Evolutionary conservation across 805 yeast genomes (phyloP), one percentile per base, ranked within the genome.

Genomic region (Helenozyma rhizophorensis): DNA sequence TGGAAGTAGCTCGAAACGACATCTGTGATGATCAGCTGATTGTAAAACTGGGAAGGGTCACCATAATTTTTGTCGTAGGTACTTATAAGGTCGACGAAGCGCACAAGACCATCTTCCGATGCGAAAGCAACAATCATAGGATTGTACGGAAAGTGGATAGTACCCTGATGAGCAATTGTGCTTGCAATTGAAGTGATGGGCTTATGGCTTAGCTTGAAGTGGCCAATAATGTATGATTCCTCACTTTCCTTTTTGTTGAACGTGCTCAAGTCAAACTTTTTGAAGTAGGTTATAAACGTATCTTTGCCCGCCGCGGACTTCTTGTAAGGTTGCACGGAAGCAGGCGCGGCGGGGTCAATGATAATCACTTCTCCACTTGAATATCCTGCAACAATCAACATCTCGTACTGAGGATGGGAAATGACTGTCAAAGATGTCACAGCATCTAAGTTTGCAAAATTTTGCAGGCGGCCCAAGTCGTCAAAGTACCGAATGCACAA

Each of bases 81-180:
- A 14, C 55, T 51, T 14, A 56, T 42, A 24, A 80, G 51, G 49
- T 80, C 81, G 28, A 83, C 59, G 12, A 83, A 45, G 28, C 83
- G 58, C 16, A 79, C 58, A 39, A 70, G 72, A 2, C 88, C 93
- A 49, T 81, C 87, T 39, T 76, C 83, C 6, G 77, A 62, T 0
- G 82, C 74, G n/a, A 78, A 50, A 0, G 78, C 72, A 6, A 74
- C 32, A 5, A 73, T 48, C 45, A 53, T 53, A 29, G 52, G 85
- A 68, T 43, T 74, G 13, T 30, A 36, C 2, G 29, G 22, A 3
- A 25, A 18, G 50, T 37, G 57, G 53, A 15, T 21, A 3, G 33
- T 21, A 3, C 25, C 28, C 17, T 32, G 40, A 27, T 50, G 44
- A 1, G 58, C 49, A 9, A 59, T 35, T 0, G 68, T 60, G 9